phyloP scores from a whole-genome alignment of 192 early-diverging fungal species.

The Endogone sp. region DNA sequence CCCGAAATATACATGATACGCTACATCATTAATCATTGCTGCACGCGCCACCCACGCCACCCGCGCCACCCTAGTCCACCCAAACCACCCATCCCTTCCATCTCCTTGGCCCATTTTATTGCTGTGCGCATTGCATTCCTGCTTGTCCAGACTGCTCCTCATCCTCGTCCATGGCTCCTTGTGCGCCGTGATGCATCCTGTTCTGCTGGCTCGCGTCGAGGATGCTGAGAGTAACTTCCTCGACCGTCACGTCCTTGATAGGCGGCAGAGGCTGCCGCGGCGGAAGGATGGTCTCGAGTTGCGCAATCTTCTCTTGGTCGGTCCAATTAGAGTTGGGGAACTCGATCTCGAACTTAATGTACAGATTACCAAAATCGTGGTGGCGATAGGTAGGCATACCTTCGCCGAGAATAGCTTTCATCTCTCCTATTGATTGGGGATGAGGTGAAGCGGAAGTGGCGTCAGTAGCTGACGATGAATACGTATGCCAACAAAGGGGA shows the following conservation, averaged over 20 bases:
- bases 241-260: constrained; percentile 54
- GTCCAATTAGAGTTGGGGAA: constrained; percentile 91
- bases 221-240: constrained; percentile 80
- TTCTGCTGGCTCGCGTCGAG: constrained; percentile 72
- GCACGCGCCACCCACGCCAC: no score
- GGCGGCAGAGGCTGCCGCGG: constrained; percentile 53
- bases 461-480: no score
- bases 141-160: constrained; percentile 62
- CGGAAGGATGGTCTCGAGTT: constrained; percentile 83
- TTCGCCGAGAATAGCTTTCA: constrained; percentile 84
- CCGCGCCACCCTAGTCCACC: not conserved
- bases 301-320: constrained; percentile 58
- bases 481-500: no score
- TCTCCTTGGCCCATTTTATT: constrained; percentile 51
- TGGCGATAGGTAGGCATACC: constrained; percentile 95
- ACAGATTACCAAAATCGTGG: constrained; percentile 89
- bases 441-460: no score
- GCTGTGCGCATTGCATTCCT: constrained; percentile 94
- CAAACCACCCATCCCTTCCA: no score
- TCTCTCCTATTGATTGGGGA: constrained; percentile 37
- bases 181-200: constrained; percentile 51
- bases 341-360: constrained; percentile 87
- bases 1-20: no score
- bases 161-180: constrained; percentile 65
- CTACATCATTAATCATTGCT: no score